A percentile compares a stretch with the other conserved stretches of the same genome.
Conservation (phyloP, 2,329 filamentous ascomycete genomes). For the Nigrospora osmanthi region DNA sequence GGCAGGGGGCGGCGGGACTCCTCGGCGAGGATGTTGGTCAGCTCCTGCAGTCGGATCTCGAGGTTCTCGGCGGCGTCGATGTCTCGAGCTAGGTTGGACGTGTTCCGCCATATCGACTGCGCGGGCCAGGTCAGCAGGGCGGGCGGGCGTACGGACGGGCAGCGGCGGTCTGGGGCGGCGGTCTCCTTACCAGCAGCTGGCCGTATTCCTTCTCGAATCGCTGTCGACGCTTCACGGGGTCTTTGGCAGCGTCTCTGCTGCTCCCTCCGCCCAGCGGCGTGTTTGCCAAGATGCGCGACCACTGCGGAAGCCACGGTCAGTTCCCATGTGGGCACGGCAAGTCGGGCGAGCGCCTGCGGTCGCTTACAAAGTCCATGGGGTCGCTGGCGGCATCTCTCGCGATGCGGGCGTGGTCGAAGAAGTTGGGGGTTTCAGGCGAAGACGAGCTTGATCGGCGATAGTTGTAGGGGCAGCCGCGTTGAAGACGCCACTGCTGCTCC, state of each 20-base stretch:
- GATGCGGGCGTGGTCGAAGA: background rate
- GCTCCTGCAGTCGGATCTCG: constrained; percentile 54
- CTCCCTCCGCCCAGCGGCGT: constrained; percentile 48
- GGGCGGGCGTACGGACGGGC: background rate
- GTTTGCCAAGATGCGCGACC: constrained; percentile 60
- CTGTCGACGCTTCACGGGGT: constrained; percentile 55
- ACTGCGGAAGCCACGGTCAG: constrained; percentile 32
- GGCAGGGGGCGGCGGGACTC: constrained; percentile 83
- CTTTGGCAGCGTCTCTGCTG: constrained; percentile 52
- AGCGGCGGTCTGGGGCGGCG: constrained; percentile 1
- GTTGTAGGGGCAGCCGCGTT: too few relatives aligned
- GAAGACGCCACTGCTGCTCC: too few relatives aligned
- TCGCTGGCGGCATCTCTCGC: constrained; percentile 37
- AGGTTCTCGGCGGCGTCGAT: constrained; percentile 55
- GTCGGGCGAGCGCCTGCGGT: background rate
- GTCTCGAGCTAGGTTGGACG: constrained; percentile 52
- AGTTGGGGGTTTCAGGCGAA: background rate
- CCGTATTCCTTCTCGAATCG: constrained; percentile 61
- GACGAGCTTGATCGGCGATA: too few relatives aligned
- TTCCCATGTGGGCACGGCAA: constrained; percentile 3
- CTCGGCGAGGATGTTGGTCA: constrained; percentile 71
- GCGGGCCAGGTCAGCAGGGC: background rate
- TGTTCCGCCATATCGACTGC: constrained; percentile 53
- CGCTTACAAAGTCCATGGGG: constrained; percentile 51
- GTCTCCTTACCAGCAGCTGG: constrained; percentile 45